These are phyloP conservation scores for Parasarocladium wereldwijsianum DNA, from an alignment of 2,329 filamentous ascomycete genomes.

Conservation along the genomic window DNA sequence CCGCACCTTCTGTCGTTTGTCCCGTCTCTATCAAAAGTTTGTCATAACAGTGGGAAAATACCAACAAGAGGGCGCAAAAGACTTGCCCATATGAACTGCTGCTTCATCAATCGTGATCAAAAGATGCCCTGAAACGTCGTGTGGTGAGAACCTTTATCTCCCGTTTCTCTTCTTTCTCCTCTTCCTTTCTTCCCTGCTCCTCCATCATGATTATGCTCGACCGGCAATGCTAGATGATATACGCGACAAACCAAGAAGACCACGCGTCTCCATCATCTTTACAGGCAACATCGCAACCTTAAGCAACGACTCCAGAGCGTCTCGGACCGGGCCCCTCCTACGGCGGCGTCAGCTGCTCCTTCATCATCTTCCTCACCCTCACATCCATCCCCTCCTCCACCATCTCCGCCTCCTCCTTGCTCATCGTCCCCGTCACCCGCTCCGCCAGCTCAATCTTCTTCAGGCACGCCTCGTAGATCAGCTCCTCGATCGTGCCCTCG, in stretches of 20 bases:
- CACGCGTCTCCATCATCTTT: neutral
- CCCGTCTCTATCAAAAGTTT: no score
- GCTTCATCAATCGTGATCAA: no score
- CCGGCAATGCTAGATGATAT: neutral
- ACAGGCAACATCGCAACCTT: no score
- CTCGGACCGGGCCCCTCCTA: slow-evolving; percentile 12
- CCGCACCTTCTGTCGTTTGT: no score
- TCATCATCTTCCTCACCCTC: slow-evolving; percentile 29
- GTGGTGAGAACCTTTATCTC: neutral
- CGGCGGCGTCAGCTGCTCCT: slow-evolving; percentile 23
- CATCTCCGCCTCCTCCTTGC: slow-evolving; percentile 13
- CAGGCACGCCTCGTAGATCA: slow-evolving; percentile 80
- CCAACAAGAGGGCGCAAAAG: no score
- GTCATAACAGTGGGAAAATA: no score
- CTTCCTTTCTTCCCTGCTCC: neutral
- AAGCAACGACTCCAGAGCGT: neutral
- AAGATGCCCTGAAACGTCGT: no score
- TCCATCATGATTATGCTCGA: neutral
- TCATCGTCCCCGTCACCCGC: slow-evolving; percentile 30
- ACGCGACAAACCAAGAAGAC: neutral
- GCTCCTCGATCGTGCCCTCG: slow-evolving; percentile 73
- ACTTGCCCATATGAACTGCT: no score
- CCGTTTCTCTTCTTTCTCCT: neutral
- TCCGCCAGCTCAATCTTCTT: slow-evolving; percentile 83
- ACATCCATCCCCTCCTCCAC: slow-evolving; percentile 23